Base-by-base conservation (phyloP, 169 alveolate genomes). In the Eimeria tenella region DNA sequence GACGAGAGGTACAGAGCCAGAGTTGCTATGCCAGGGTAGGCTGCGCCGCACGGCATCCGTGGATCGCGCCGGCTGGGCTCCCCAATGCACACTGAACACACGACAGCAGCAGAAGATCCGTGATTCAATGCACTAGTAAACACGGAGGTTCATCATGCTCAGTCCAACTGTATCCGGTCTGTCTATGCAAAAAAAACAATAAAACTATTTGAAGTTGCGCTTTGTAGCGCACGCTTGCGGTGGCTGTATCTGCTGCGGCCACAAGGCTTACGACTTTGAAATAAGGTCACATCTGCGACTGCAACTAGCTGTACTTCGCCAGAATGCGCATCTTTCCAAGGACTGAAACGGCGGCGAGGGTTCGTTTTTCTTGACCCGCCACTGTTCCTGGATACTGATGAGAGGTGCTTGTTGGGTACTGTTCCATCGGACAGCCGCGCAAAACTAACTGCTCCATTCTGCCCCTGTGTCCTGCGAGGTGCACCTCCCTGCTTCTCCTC, bases 81-180 rank as follows among this genome's bases (percentile, higher is more conserved):
- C 56, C 89, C 89, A 19, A 55, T 6, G 55, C 89, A 81, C 52
- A 81, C 89, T 81, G 89, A 5, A 25, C 84, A 79, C 88, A 79
- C 88, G 53, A 6, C 73, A 55, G 21, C 89, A 81, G 89, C 25
- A 56, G 4, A 70, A 50, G 19, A 4, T 15, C 49, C 60, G 53
- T 31, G 49, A 50, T 25, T 15, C 42, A 42, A 1, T 17, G 62
- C 42, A 74, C 25, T 52, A 74, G 31, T 8, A 31, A n/a, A 68
- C 21, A 0, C 5, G 21, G 81, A 5, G 9, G 50, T 13, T 25
- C 83, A 42, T 23, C 25, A 6, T 21, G 5, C 55, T 5, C 21
- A 65, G 75, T 21, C 11, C n/a, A 11, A 17, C 31, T 65, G 31
- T n/a, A 6, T 65, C 0, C 8, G n/a, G 21, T 65, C 21, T 17